Evolutionary conservation across 495 filamentous ascomycete species (phyloP).

Genomic region (Aspergillus wentii): DNA sequence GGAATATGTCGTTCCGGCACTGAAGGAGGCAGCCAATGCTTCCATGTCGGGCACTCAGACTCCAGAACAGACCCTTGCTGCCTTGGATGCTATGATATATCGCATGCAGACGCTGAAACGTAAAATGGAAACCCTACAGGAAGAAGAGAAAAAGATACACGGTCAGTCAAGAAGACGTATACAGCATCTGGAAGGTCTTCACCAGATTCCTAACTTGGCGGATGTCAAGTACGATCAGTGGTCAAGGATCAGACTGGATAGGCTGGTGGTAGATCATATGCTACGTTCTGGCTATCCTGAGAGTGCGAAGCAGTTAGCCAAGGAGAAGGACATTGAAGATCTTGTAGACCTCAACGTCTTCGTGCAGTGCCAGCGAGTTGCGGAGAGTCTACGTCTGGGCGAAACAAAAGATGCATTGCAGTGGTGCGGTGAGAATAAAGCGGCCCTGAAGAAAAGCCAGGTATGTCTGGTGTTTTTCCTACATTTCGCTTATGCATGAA

Average conservation of each 20-base stretch:
- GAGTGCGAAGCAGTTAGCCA: slow-evolving; percentile 69
- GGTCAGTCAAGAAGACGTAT: slow-evolving; percentile 70
- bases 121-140: slow-evolving; percentile 72
- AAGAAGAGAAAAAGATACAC: slow-evolving; percentile 72
- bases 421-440: slow-evolving; percentile 92
- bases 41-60: slow-evolving; percentile 55
- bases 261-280: slow-evolving; percentile 86
- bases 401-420: slow-evolving; percentile 72
- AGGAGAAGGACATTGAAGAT: slow-evolving; percentile 65
- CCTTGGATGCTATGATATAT: slow-evolving; percentile 77
- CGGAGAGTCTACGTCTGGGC: slow-evolving; percentile 62
- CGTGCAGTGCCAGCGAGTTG: slow-evolving; percentile 71
- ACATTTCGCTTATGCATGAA: too few species aligned
- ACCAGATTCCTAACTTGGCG: slow-evolving; percentile 72
- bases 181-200: slow-evolving; percentile 71
- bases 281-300: slow-evolving; percentile 76
- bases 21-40: slow-evolving; percentile 65
- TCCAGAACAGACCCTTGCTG: slow-evolving; percentile 64
- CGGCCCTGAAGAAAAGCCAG: slow-evolving; percentile 75
- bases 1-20: slow-evolving; percentile 59
- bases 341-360: slow-evolving; percentile 90
- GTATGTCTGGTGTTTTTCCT: slow-evolving; percentile 39
- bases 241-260: slow-evolving; percentile 74
- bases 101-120: slow-evolving; percentile 81
- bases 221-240: slow-evolving; percentile 94